These are phyloP conservation scores for Thielaviopsis euricoi DNA, from an alignment of 2,329 filamentous ascomycete species.

Conservation along the genomic window DNA sequence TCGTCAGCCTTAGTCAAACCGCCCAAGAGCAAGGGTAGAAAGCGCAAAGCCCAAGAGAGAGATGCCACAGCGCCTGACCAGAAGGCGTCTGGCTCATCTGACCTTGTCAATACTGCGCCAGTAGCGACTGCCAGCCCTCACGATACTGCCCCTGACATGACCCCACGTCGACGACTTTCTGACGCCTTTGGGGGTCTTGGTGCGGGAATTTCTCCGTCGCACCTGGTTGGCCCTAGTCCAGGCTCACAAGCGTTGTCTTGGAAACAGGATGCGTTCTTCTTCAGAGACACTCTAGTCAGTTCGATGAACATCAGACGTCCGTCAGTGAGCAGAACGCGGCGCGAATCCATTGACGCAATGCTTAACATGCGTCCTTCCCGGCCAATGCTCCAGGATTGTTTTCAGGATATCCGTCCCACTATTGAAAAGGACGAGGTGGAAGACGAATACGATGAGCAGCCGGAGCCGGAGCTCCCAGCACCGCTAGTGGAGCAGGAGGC, in stretches of 20 bases:
- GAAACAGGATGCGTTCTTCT: conserved; percentile 10
- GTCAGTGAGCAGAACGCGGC: background rate
- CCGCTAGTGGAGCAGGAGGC: background rate
- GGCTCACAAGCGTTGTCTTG: background rate
- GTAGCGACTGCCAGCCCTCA: background rate
- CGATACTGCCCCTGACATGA: background rate
- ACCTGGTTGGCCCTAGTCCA: background rate
- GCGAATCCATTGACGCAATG: background rate
- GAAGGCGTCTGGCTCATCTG: background rate
- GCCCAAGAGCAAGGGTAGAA: background rate
- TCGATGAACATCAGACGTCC: background rate
- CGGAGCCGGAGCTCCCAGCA: background rate
- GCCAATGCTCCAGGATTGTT: background rate
- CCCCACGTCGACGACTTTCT: background rate
- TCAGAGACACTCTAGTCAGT: conserved; percentile 5
- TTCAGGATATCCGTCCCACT: conserved; percentile 1
- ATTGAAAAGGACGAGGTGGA: conserved; percentile 4
- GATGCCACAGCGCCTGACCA: background rate
- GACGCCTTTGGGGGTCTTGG: background rate
- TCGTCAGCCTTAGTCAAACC: background rate
- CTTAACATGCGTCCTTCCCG: background rate
- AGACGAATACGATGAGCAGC: background rate
- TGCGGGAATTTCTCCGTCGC: background rate
- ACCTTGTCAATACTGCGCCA: background rate
- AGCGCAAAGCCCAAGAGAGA: background rate